Evolutionary conservation across 2,329 filamentous ascomycete genomes (phyloP).

Genomic region (Ascochyta fabae): DNA sequence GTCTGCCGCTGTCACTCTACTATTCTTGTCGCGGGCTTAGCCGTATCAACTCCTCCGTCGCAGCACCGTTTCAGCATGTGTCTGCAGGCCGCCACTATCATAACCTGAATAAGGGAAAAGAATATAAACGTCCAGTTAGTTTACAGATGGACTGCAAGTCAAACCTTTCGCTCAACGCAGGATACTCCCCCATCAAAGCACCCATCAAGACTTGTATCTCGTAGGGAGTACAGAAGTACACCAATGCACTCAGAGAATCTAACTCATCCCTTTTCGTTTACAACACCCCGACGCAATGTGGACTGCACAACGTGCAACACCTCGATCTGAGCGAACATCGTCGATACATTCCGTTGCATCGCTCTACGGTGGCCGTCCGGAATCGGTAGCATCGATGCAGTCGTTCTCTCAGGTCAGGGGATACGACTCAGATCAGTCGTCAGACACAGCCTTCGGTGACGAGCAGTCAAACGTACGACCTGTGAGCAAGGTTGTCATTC

Average conservation of each 20-base stretch:
- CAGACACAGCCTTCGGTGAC: conserved; percentile 39
- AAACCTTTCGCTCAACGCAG: not conserved
- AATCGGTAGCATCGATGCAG: conserved; percentile 36
- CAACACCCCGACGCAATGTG: conserved; percentile 33
- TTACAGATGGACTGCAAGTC: not conserved
- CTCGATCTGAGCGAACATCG: conserved; percentile 36
- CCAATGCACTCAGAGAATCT: not conserved
- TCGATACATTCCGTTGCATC: conserved; percentile 43
- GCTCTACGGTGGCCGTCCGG: conserved; percentile 32
- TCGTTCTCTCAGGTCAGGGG: conserved; percentile 27
- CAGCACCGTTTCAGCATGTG: conserved; percentile 41
- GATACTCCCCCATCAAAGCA: not conserved
- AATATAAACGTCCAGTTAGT: conserved; percentile 4
- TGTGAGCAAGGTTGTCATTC: conserved; percentile 27
- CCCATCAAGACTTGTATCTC: not conserved
- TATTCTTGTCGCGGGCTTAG: conserved; percentile 13
- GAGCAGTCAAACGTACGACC: conserved; percentile 24
- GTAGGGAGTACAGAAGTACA: not conserved
- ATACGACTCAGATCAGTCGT: conserved; percentile 45
- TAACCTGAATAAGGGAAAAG: conserved; percentile 19
- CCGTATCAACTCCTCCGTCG: conserved; percentile 31
- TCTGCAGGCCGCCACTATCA: conserved; percentile 27
- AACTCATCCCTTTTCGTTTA: not conserved
- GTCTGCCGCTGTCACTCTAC: conserved; percentile 14
- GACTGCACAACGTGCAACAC: conserved; percentile 37